Conservation (phyloP, 495 filamentous ascomycete genomes). For the Xylaria nigripes region DNA sequence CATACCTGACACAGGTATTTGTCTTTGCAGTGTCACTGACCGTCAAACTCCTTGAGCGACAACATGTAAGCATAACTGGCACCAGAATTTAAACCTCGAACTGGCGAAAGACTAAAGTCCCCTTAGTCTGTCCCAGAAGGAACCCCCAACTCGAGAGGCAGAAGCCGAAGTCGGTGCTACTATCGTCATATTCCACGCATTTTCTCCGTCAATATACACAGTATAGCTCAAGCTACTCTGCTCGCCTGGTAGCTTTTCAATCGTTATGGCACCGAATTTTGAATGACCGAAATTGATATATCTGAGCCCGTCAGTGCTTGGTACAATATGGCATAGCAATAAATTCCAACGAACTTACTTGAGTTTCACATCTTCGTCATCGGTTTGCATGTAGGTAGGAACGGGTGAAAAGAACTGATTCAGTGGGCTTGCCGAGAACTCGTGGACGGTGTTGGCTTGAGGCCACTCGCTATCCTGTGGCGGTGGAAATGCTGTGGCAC, state of each 20-base stretch:
- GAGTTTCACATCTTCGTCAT: constrained; percentile 67
- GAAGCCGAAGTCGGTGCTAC: constrained; percentile 38
- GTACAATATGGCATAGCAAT: background rate
- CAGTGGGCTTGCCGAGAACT: constrained; percentile 82
- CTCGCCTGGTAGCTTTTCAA: constrained; percentile 54
- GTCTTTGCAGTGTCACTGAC: background rate
- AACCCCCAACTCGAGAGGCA: constrained; percentile 21
- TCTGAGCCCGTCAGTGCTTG: constrained; percentile 28
- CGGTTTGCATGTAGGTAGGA: constrained; percentile 71
- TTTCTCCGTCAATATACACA: constrained; percentile 71
- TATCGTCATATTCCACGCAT: constrained; percentile 63
- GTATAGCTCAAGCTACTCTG: constrained; percentile 67
- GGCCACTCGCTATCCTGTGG: constrained; percentile 51
- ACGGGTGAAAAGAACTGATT: constrained; percentile 89
- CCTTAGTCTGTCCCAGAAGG: constrained; percentile 35
- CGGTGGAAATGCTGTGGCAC: constrained; percentile 78
- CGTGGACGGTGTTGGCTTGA: constrained; percentile 57
- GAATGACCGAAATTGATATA: constrained; percentile 81
- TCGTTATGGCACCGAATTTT: constrained; percentile 86
- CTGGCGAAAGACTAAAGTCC: constrained; percentile 4
- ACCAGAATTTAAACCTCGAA: background rate
- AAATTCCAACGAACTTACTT: constrained; percentile 46
- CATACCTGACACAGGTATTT: background rate
- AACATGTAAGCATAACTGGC: background rate
- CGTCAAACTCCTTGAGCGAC: background rate